Evolutionary conservation across 345 rosid genomes (phyloP).

Genomic region (Eutrema heterophyllum): DNA sequence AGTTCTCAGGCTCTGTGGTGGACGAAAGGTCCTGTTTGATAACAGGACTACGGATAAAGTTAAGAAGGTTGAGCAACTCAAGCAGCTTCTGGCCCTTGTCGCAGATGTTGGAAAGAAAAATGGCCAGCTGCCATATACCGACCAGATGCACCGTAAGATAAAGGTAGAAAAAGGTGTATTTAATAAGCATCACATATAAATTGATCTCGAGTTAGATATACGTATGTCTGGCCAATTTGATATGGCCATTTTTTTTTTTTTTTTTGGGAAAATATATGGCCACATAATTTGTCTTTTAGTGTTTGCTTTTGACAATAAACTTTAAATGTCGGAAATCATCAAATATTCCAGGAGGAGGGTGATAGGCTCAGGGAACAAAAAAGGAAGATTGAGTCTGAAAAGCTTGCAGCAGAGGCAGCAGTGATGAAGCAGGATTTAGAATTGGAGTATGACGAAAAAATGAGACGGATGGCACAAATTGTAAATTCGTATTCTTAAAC

Average conservation of each 20-base stretch:
- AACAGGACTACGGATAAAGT: conserved; percentile 55
- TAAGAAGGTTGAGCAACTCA: conserved; percentile 46
- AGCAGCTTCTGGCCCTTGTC: conserved; percentile 51
- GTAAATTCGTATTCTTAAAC: neutral
- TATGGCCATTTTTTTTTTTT: too few species aligned
- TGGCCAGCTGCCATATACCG: conserved; percentile 59
- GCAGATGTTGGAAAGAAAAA: conserved; percentile 33
- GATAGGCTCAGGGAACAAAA: neutral
- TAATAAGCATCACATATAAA: neutral
- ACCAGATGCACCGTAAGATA: conserved; percentile 43
- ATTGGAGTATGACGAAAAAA: neutral
- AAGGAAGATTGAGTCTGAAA: neutral
- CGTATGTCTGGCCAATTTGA: too few species aligned
- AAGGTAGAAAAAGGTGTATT: neutral
- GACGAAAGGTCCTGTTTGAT: conserved; percentile 56
- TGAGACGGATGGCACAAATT: conserved; percentile 1
- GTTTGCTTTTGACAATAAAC: too few species aligned
- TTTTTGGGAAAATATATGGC: too few species aligned
- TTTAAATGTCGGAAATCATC: neutral
- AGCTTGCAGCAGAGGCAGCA: neutral
- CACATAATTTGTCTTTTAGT: too few species aligned
- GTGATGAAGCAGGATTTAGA: neutral
- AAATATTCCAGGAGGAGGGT: neutral
- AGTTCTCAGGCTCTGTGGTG: conserved; percentile 44
- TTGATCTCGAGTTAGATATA: too few species aligned